Base-by-base conservation (phyloP, 345 rosid genomes). In the Syzygium oleosum region DNA sequence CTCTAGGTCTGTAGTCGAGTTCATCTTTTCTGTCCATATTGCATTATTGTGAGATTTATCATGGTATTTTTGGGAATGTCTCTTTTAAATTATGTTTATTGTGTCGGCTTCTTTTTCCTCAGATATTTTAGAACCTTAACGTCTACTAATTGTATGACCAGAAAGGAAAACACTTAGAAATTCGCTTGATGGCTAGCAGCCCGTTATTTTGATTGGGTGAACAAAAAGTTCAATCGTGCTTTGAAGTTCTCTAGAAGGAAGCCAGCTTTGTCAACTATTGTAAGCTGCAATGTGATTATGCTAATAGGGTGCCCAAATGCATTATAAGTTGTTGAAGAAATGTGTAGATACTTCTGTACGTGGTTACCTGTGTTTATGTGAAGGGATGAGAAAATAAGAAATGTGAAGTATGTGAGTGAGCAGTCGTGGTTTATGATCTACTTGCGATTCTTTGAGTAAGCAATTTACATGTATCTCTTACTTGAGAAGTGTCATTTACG, bases 141-240 rank as follows among this genome's bases (percentile, higher is more conserved):
- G 12, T 21, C 4, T 9, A 73, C 25, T 73, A 9, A 17, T 4
- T 38, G 83, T 19, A 0, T 0, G 83, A 38, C 0, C 0, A 38
- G 6, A 9, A 16, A 8, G 83, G 12, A 12, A 73, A 73, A 73
- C 83, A 73, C 49, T 34, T 73, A 38, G 49, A 38, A 73, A 73
- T 73, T 4, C 13, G 12, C 8, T 38, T 5, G 27, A 73, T 73
- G 49, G 25, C 27, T 73, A 9, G 49, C 27, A 73, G 83, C 49
- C 49, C 0, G 0, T 19, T 38, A 73, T 41, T 73, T 73, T 6
- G 25, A 38, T 34, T 73, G 80, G 80, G 27, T 38, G 80, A 38
- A 73, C 80, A 73, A 4, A 34, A 34, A 19, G 80, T 34, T 38
- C 14, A 1, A 73, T 73, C 12, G 14, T 38, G 49, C 83, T 19